A percentile compares a stretch with the other conserved stretches of the same genome.
These are phyloP conservation scores for Diaporthe citrichinensis DNA, from an alignment of 2,329 filamentous ascomycete genomes.

Conservation along the genomic window DNA sequence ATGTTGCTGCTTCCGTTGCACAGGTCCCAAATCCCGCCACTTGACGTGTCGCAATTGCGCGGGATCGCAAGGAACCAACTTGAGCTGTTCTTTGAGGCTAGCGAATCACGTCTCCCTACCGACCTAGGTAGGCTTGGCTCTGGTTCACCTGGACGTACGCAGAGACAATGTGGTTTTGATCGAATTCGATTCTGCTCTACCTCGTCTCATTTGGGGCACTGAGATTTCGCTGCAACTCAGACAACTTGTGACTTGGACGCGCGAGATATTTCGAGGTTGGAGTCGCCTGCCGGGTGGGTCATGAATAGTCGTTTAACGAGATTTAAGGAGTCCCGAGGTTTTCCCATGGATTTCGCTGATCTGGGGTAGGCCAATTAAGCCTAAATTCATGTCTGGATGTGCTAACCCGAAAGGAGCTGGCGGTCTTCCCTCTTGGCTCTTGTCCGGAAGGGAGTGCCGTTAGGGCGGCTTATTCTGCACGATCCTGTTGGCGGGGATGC, in stretches of 20 bases:
- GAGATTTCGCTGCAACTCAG: neutral
- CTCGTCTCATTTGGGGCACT: neutral
- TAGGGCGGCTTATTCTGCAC: constrained; percentile 18
- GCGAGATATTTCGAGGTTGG: no score
- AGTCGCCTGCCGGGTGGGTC: neutral
- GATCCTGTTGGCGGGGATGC: neutral
- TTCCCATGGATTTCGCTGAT: constrained; percentile 1
- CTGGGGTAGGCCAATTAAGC: constrained; percentile 25
- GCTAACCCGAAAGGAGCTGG: constrained; percentile 9
- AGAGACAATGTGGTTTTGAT: neutral
- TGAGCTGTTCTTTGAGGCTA: neutral
- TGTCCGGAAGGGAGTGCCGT: constrained; percentile 36
- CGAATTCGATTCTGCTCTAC: no score
- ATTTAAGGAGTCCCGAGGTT: constrained; percentile 26
- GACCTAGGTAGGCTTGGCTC: neutral
- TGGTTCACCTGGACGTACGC: neutral
- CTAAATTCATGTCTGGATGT: constrained; percentile 33
- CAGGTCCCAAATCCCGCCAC: neutral
- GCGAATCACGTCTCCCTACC: neutral
- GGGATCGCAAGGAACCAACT: neutral
- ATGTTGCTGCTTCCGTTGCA: neutral
- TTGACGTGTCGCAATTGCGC: neutral
- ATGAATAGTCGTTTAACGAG: neutral
- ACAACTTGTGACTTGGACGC: no score
- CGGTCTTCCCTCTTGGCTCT: constrained; percentile 28